A percentile compares a stretch with the other conserved stretches of the same genome.
Evolutionary conservation across 345 rosid genomes (phyloP).

Genomic region (Eucalyptus erythrocorys): DNA sequence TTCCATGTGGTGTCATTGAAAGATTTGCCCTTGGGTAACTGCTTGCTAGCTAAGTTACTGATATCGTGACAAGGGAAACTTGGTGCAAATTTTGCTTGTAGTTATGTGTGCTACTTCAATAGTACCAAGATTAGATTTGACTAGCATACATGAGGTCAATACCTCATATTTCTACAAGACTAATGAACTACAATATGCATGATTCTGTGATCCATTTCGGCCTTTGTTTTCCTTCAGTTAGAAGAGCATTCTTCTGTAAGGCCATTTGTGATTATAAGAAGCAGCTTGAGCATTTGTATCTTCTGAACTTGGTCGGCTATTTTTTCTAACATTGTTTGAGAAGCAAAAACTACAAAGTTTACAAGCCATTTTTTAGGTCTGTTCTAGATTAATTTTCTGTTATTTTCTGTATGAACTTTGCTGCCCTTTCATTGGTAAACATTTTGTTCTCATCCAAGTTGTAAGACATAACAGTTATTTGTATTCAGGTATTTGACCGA

Average conservation of each 20-base stretch:
- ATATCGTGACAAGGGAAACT: background rate
- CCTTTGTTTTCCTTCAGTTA: background rate
- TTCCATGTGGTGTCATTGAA: background rate
- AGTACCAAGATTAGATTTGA: background rate
- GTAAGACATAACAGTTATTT: background rate
- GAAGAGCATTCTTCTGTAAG: background rate
- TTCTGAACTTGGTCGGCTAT: background rate
- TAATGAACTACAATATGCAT: background rate
- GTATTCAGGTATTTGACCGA: conserved; percentile 66
- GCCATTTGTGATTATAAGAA: background rate
- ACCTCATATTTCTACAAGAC: background rate
- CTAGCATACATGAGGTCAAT: background rate
- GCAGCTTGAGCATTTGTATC: background rate
- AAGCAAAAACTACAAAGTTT: background rate
- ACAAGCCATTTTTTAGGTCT: background rate
- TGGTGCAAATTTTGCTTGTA: background rate
- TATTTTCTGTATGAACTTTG: background rate
- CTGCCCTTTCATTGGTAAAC: background rate
- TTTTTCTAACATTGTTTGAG: background rate
- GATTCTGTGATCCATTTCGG: background rate
- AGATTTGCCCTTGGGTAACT: background rate
- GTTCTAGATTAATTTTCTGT: background rate
- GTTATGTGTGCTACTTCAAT: background rate
- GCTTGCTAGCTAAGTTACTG: background rate
- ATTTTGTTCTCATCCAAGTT: background rate